Conservation (phyloP, 768 basidiomycete species). For the Lentinula sp. region DNA sequence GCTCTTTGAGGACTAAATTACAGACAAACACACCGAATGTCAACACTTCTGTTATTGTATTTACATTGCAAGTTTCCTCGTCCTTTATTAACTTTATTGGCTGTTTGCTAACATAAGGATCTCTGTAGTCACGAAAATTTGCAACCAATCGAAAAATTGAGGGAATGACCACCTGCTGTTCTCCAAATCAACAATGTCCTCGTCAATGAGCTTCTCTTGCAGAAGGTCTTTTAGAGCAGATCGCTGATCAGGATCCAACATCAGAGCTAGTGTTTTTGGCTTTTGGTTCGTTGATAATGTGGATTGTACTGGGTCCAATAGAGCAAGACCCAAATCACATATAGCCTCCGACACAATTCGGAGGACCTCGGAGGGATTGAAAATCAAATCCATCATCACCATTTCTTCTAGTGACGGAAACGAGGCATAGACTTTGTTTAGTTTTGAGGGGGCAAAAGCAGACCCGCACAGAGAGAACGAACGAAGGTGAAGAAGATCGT, state of each 20-base stretch:
- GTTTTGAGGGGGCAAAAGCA: background rate
- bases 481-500: slow-evolving; percentile 26
- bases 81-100: no score
- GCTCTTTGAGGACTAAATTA: slow-evolving; percentile 42
- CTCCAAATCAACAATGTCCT: background rate
- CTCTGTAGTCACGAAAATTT: background rate
- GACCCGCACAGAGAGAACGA: slow-evolving; percentile 28
- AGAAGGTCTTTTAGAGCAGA: background rate
- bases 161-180: background rate
- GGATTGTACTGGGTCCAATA: background rate
- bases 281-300: background rate
- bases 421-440: background rate
- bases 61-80: no score
- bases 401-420: slow-evolving; percentile 3
- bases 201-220: background rate
- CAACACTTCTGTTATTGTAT: no score
- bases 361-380: background rate
- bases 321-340: background rate
- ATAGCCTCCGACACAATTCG: background rate
- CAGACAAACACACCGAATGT: no score
- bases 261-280: background rate
- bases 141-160: slow-evolving; percentile 1
- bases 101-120: background rate
- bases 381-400: background rate
- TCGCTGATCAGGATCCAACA: background rate